Evolutionary conservation across 2,329 filamentous ascomycete genomes (phyloP), one percentile per base, ranked within the genome.

Genomic region (Dactylellina haptotyla): DNA sequence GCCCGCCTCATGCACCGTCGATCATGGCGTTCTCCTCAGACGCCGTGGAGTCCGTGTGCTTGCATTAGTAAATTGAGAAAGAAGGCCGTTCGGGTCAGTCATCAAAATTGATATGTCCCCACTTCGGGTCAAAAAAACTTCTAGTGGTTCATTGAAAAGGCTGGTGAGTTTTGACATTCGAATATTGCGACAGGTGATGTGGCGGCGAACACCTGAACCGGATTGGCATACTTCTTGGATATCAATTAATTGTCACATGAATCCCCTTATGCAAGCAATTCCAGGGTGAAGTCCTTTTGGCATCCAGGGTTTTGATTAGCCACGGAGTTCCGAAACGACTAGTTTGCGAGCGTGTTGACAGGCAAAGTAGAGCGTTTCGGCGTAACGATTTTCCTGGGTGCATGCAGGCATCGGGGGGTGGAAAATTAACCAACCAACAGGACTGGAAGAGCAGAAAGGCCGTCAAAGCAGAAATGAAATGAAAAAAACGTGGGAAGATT

Each of bases 351-450:
- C 32, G 41, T 18, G 2, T 12, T 10, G 9, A 45, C n/a, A 23
- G 2, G n/a, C 39, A 50, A 10, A 32, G 8, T 5, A 18, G 37
- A 59, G 59, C 50, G 53, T 67, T 57, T 71, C 66, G 66, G 66
- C 66, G 46, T 71, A 71, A 71, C 66, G 66, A 71, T 71, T 71
- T 71, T 71, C 66, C 66, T 71, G 48, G 48, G 66, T 25, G 26
- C 26, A 50, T 30, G 57, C 30, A 59, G 43, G 57, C 37, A 43
- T 54, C 57, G 9, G 66, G 57, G 26, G 53, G 23, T 46, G 64
- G 56, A 61, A 62, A 70, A 56, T 50, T 48, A 45, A n/a, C 32
- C 32, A 34, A 43, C 12, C 20, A 34, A 30, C 43, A 71, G 58
- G 43, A 71, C 28, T 16, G n/a, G 12, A 39, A 45, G 14, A 45